Conservation (phyloP, 2,329 filamentous ascomycete species). For the Septoria linicola region DNA sequence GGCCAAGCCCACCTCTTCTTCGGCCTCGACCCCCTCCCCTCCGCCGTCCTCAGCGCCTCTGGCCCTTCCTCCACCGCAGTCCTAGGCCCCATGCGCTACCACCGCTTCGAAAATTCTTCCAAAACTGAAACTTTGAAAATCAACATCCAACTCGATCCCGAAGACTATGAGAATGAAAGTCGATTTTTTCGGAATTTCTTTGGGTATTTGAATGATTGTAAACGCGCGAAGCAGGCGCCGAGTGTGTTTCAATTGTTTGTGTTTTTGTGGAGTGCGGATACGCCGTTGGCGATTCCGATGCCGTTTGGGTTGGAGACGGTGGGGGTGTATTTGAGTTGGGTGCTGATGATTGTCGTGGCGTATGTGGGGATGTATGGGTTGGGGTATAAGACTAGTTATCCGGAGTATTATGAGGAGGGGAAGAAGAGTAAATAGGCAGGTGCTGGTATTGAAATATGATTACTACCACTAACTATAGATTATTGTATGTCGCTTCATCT, state of each 20-base stretch:
- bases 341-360: conserved; percentile 22
- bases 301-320: conserved; percentile 21
- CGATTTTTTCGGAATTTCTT: conserved; percentile 29
- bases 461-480: too few species aligned
- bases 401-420: conserved; percentile 25
- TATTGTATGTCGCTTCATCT: not conserved
- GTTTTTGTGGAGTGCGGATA: conserved; percentile 26
- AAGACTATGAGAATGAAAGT: conserved; percentile 28
- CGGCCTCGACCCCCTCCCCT: conserved; percentile 22
- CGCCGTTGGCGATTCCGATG: conserved; percentile 26
- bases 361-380: conserved; percentile 23
- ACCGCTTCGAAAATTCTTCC: conserved; percentile 27
- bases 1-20: conserved; percentile 26
- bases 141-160: conserved; percentile 25
- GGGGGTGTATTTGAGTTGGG: conserved; percentile 24
- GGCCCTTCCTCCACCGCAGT: conserved; percentile 16
- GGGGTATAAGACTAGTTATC: conserved; percentile 25
- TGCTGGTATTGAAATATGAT: too few species aligned
- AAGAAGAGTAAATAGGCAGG: conserved; percentile 20
- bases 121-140: conserved; percentile 21
- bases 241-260: conserved; percentile 28
- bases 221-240: conserved; percentile 18
- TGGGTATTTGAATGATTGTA: conserved; percentile 27
- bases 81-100: conserved; percentile 24
- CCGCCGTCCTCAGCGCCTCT: conserved; percentile 11